Evolutionary conservation across 2,329 filamentous ascomycete species (phyloP).

Genomic region (Cladosporium oxysporum): DNA sequence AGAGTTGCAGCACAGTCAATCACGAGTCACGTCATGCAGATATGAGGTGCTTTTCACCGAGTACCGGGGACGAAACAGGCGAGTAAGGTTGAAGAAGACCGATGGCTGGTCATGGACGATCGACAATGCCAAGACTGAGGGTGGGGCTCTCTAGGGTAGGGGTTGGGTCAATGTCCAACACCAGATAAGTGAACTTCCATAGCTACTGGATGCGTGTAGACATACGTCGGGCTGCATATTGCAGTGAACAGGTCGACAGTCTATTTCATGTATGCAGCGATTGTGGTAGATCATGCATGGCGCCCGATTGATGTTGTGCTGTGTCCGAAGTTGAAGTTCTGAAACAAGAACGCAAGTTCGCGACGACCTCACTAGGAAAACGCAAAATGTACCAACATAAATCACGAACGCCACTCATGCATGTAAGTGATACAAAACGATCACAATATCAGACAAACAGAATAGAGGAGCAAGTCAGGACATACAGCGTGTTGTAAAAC

Average conservation of each 20-base stretch:
- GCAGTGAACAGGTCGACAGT: not conserved
- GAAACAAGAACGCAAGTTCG: not conserved
- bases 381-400: not conserved
- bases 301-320: not conserved
- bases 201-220: not conserved
- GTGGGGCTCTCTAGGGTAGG: not conserved
- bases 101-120: not conserved
- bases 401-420: not conserved
- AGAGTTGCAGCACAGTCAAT: not conserved
- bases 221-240: not conserved
- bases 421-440: not conserved
- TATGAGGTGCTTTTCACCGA: not conserved
- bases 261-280: not conserved
- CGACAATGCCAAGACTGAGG: not conserved
- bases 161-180: not conserved
- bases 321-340: no score
- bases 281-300: not conserved
- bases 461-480: not conserved
- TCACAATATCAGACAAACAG: not conserved
- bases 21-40: not conserved
- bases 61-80: not conserved
- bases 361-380: not conserved
- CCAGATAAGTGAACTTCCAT: not conserved
- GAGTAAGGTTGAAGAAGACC: not conserved
- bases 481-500: not conserved